A percentile compares a stretch with the other conserved stretches of the same genome.
These are phyloP conservation scores for Breynia disticha DNA, from an alignment of 441 rosid species.

Conservation along the genomic window DNA sequence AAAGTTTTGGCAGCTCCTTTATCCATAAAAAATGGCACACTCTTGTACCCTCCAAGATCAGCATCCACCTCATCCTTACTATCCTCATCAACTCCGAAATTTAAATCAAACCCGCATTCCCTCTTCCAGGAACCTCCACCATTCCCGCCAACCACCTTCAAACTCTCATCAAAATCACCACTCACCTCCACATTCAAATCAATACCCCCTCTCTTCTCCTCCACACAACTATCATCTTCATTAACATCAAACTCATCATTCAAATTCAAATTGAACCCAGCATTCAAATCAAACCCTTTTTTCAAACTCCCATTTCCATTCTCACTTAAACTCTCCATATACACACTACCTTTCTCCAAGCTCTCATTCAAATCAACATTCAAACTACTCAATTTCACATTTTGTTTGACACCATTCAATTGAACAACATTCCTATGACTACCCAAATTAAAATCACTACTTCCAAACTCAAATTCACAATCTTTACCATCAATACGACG, in stretches of 20 bases:
- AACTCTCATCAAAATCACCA: slow-evolving; percentile 49
- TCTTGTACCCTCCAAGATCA: slow-evolving; percentile 14
- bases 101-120: slow-evolving; percentile 67
- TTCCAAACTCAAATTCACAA: slow-evolving; percentile 9
- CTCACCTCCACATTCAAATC: slow-evolving; percentile 75
- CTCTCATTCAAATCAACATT: slow-evolving; percentile 44
- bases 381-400: slow-evolving; percentile 21
- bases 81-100: slow-evolving; percentile 51
- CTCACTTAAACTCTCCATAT: slow-evolving; percentile 10
- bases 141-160: slow-evolving; percentile 9
- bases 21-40: slow-evolving; percentile 10
- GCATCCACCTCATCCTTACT: slow-evolving; percentile 28
- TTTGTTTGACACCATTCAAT: slow-evolving; percentile 32
- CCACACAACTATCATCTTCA: slow-evolving; percentile 20
- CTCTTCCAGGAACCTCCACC: slow-evolving; percentile 24
- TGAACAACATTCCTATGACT: slow-evolving; percentile 27
- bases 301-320: slow-evolving; percentile 24
- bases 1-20: slow-evolving; percentile 13
- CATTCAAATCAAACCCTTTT: slow-evolving; percentile 53
- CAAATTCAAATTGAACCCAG: slow-evolving; percentile 55
- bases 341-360: slow-evolving; percentile 22
- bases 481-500: slow-evolving; percentile 35
- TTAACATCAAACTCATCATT: slow-evolving; percentile 40
- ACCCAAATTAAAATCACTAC: slow-evolving; percentile 18
- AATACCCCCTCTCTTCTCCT: slow-evolving; percentile 33